Percentiles rank a stretch among this genome's conserved stretches.
Conservation (phyloP, 208 protist genomes). For the Zelonia costaricensis region DNA sequence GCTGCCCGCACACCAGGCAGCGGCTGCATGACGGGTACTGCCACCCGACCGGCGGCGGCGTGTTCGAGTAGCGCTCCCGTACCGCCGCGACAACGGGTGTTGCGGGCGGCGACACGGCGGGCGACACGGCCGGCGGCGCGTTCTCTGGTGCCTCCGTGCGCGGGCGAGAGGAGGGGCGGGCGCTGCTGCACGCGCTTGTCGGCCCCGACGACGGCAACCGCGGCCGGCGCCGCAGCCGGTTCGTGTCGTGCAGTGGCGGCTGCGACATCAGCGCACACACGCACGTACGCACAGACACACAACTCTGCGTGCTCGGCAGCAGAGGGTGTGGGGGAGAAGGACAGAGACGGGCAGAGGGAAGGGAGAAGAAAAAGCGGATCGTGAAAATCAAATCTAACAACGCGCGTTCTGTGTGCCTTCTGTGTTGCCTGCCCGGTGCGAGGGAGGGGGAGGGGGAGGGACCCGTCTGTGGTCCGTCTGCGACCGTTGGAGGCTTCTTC, state of each 20-base stretch:
- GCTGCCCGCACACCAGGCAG: slow-evolving; percentile 63
- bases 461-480: too few relatives aligned
- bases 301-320: too few relatives aligned
- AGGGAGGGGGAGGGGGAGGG: too few relatives aligned
- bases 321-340: too few relatives aligned
- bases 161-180: slow-evolving; percentile 22
- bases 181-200: slow-evolving; percentile 10
- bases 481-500: too few relatives aligned
- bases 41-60: slow-evolving; percentile 40
- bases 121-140: slow-evolving; percentile 16
- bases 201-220: slow-evolving; percentile 13
- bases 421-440: too few relatives aligned
- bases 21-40: slow-evolving; percentile 69
- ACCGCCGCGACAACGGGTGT: slow-evolving; percentile 10
- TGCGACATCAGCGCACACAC: neutral
- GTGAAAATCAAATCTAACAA: too few relatives aligned
- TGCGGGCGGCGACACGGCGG: slow-evolving; percentile 27
- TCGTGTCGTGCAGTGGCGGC: neutral
- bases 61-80: slow-evolving; percentile 22
- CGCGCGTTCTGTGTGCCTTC: too few relatives aligned
- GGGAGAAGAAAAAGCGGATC: slow-evolving; percentile 16
- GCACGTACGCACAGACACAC: neutral
- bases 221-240: slow-evolving; percentile 13
- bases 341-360: neutral
- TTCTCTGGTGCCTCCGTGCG: slow-evolving; percentile 20